Evolutionary conservation across 1,284 basidiomycete species (phyloP).

Genomic region (Phellinidium pouzarii): DNA sequence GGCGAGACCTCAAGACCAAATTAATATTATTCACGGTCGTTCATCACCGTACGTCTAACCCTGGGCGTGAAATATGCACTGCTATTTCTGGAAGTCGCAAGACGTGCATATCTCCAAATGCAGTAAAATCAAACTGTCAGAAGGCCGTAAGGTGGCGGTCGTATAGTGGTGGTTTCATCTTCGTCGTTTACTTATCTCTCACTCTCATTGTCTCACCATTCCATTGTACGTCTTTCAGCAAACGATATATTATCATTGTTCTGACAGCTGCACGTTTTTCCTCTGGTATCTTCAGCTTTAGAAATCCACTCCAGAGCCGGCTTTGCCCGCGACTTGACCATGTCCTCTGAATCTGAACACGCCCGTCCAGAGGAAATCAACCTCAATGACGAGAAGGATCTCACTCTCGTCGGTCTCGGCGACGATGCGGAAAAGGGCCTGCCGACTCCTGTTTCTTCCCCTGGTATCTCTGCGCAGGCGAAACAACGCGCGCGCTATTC

Average conservation of each 20-base stretch:
- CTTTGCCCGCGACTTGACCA: not conserved
- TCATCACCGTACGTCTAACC: too few species aligned
- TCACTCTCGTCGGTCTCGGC: slow-evolving; percentile 16
- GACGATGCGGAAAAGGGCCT: slow-evolving; percentile 25
- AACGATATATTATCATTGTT: not conserved
- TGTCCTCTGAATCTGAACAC: not conserved
- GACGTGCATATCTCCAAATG: too few species aligned
- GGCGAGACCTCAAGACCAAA: not conserved
- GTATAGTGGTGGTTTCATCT: too few species aligned
- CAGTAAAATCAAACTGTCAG: too few species aligned
- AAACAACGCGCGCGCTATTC: slow-evolving; percentile 46
- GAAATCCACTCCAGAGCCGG: not conserved
- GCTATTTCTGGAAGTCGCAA: too few species aligned
- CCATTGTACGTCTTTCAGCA: not conserved
- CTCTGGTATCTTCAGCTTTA: not conserved
- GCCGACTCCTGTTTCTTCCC: slow-evolving; percentile 47
- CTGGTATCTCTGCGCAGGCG: slow-evolving; percentile 27
- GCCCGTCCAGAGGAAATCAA: not conserved
- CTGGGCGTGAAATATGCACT: too few species aligned
- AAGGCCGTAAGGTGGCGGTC: too few species aligned
- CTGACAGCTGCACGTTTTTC: not conserved
- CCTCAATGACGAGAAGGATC: not conserved
- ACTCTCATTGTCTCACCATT: not conserved
- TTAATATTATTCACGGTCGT: too few species aligned
- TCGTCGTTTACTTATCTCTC: too few species aligned